Percentiles rank a stretch among this genome's conserved stretches.
These are phyloP conservation scores for Tricholoma sp. DNA, from an alignment of 768 basidiomycete species.

Conservation along the genomic window DNA sequence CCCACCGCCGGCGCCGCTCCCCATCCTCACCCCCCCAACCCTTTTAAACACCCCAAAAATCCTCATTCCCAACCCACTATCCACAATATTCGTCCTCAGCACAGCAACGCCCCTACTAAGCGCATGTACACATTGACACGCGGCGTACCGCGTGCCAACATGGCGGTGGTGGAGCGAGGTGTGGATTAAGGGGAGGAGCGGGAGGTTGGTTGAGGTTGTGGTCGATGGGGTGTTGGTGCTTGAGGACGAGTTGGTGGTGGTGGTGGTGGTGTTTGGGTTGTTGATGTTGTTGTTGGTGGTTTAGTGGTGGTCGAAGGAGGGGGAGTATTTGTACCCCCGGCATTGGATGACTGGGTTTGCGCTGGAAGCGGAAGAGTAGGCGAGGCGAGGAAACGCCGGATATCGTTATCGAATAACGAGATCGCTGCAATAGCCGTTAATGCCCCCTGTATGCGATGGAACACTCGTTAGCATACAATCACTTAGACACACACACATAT, in stretches of 20 bases:
- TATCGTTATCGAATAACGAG: slow-evolving; percentile 65
- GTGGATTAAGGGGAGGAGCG: slow-evolving; percentile 42
- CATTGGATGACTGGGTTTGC: too few relatives aligned
- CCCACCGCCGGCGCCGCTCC: neutral
- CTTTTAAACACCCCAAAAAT: slow-evolving; percentile 39
- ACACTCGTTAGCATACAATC: too few relatives aligned
- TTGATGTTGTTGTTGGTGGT: too few relatives aligned
- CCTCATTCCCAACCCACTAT: slow-evolving; percentile 70
- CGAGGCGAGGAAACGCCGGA: slow-evolving; percentile 57
- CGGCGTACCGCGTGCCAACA: slow-evolving; percentile 77
- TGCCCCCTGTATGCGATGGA: too few relatives aligned
- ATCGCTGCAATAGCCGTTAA: slow-evolving; percentile 39
- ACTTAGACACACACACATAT: neutral
- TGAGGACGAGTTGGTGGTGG: neutral
- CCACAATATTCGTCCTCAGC: slow-evolving; percentile 78
- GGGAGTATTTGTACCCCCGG: too few relatives aligned
- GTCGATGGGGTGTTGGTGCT: neutral
- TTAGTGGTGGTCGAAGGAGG: too few relatives aligned
- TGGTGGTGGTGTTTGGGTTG: neutral
- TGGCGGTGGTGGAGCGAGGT: slow-evolving; percentile 53
- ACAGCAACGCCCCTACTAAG: slow-evolving; percentile 76
- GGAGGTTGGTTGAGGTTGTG: slow-evolving; percentile 31
- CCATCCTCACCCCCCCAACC: slow-evolving; percentile 2
- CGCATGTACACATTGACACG: slow-evolving; percentile 81
- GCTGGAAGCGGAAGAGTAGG: too few relatives aligned